Evolutionary conservation across 2,329 filamentous ascomycete species (phyloP).

Genomic region (Calonectria pteridis): DNA sequence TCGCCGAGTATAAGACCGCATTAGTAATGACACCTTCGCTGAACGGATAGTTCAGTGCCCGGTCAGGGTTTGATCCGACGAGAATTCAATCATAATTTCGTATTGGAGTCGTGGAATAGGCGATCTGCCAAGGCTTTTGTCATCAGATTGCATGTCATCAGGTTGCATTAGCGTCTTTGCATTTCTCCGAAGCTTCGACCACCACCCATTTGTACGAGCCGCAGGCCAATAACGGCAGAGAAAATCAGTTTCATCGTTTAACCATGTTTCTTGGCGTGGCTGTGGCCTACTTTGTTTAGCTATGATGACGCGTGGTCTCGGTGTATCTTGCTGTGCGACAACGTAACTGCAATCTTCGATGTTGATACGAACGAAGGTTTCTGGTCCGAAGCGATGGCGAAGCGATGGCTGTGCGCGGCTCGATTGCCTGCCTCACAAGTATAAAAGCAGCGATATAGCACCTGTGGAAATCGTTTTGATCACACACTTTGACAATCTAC

Average conservation of each 20-base stretch:
- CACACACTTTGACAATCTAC: no score
- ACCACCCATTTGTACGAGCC: neutral
- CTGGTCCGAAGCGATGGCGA: no score
- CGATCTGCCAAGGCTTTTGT: neutral
- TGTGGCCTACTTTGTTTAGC: neutral
- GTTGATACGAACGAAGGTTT: no score
- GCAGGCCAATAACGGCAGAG: neutral
- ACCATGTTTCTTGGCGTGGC: neutral
- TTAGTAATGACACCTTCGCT: neutral
- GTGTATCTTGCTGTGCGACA: neutral
- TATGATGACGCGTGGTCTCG: neutral
- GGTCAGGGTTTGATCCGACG: neutral
- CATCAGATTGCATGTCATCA: neutral
- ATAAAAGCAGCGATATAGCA: no score
- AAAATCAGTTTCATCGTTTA: neutral
- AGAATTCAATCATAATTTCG: neutral
- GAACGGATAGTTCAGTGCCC: neutral
- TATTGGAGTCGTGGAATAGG: neutral
- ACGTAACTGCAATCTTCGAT: no score
- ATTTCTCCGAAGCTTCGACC: neutral
- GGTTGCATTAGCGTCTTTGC: neutral
- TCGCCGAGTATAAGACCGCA: no score
- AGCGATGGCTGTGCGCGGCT: no score
- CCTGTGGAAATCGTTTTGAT: no score
- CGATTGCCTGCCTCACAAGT: no score